Evolutionary conservation across 2,329 filamentous ascomycete genomes (phyloP).

Genomic region (Monosporascus cannonballus): DNA sequence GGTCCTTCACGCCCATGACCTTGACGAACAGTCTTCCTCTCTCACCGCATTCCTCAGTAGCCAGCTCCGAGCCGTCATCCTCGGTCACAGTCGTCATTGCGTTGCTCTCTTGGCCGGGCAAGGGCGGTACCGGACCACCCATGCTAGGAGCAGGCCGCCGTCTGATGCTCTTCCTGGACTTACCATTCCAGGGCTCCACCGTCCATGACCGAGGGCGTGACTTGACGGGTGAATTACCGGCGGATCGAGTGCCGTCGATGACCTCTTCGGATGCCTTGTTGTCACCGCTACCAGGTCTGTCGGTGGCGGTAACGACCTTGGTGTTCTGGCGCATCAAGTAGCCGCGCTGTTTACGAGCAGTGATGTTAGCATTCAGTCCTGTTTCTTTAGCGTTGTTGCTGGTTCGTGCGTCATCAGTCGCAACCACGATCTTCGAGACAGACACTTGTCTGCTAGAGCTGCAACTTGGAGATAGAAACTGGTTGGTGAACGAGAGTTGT

Average conservation of each 20-base stretch:
- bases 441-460: constrained; percentile 41
- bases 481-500: constrained; percentile 19
- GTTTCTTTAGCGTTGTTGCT: constrained; percentile 13
- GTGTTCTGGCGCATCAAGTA: constrained; percentile 99
- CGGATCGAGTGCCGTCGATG: constrained; percentile 49
- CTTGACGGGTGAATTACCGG: constrained; percentile 65
- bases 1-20: constrained; percentile 95
- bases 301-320: constrained; percentile 90
- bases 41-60: constrained; percentile 73
- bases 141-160: constrained; percentile 44
- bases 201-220: constrained; percentile 90
- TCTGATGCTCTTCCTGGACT: constrained; percentile 58
- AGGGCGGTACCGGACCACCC: constrained; percentile 66
- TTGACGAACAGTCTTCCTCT: constrained; percentile 93
- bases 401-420: constrained; percentile 15
- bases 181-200: constrained; percentile 93
- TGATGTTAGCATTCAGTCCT: constrained; percentile 55
- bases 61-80: constrained; percentile 53
- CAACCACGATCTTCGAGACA: constrained; percentile 15
- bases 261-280: constrained; percentile 56
- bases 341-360: constrained; percentile 71
- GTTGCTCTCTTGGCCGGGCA: constrained; percentile 85
- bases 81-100: constrained; percentile 65
- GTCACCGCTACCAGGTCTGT: neutral
- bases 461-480: constrained; percentile 18